These are phyloP conservation scores for Ustilago vetiveriae DNA, from an alignment of 1,284 basidiomycete genomes.

Conservation along the genomic window DNA sequence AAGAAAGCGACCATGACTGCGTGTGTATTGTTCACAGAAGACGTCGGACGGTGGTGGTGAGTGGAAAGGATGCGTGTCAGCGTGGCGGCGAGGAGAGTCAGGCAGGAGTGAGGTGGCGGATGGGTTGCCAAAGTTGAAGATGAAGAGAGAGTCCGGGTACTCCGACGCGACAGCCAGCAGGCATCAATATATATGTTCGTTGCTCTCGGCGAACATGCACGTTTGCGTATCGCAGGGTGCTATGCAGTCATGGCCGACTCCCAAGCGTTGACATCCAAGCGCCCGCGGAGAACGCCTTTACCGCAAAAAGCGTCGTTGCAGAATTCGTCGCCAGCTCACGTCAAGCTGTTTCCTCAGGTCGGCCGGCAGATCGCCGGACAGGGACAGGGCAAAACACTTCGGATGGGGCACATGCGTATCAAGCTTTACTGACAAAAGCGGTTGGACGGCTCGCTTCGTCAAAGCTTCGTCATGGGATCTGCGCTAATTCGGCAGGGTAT, in stretches of 20 bases:
- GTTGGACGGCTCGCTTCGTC: not conserved
- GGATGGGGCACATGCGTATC: no score
- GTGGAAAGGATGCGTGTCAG: not conserved
- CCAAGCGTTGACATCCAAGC: no score
- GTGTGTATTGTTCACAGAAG: not conserved
- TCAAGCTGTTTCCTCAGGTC: no score
- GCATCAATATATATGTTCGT: constrained; percentile 15
- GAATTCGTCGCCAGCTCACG: no score
- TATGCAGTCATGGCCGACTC: not conserved
- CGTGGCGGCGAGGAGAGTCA: not conserved
- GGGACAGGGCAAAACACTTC: no score
- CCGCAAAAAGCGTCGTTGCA: no score
- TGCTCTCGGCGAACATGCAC: constrained; percentile 11
- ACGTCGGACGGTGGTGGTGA: not conserved
- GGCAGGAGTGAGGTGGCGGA: not conserved
- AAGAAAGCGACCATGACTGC: constrained; percentile 35
- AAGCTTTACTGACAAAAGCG: not conserved
- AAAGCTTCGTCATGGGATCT: not conserved
- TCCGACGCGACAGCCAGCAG: not conserved
- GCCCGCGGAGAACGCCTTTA: no score
- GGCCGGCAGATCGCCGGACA: no score
- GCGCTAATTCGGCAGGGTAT: not conserved
- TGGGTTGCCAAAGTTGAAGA: not conserved
- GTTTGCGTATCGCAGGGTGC: not conserved
- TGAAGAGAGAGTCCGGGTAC: not conserved